Conservation (phyloP, 306 rosid genomes). For the Abrus pulchellus region DNA sequence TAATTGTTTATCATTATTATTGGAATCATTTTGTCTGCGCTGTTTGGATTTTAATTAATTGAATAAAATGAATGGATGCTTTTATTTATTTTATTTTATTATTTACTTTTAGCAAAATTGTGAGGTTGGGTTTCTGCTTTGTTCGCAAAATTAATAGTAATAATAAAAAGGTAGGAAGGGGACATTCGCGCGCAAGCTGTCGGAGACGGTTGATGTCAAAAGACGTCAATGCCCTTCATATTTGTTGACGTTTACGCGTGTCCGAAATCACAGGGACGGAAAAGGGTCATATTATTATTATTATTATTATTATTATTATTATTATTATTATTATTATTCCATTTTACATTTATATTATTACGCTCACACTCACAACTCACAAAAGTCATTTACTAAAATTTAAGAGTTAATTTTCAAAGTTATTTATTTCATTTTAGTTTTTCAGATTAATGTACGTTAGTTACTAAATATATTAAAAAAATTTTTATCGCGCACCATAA, state of each 20-base stretch:
- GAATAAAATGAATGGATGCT: not conserved
- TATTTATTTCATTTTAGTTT: no score
- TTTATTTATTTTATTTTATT: not conserved
- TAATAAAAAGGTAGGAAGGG: conserved; percentile 41
- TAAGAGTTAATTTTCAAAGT: no score
- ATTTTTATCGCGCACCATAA: no score
- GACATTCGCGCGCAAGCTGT: conserved; percentile 84
- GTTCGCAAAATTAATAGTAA: conserved; percentile 5
- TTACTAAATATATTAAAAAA: no score
- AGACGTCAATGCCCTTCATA: conserved; percentile 50
- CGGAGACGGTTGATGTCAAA: conserved; percentile 51
- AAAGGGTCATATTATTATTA: conserved; percentile 6
- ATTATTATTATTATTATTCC: conserved; percentile 5
- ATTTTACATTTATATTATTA: not conserved
- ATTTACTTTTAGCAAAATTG: not conserved
- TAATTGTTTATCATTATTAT: conserved; percentile 40
- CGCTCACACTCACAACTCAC: no score
- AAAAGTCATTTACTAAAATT: no score
- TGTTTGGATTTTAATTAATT: not conserved
- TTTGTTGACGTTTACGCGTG: conserved; percentile 51
- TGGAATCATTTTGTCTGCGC: not conserved
- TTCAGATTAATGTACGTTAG: no score
- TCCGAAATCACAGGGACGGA: conserved; percentile 52
- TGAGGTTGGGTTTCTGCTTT: conserved; percentile 4
- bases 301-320: not conserved